These are phyloP conservation scores for Sambucus nigra DNA, from an alignment of 129 eudicot species.

Conservation along the genomic window DNA sequence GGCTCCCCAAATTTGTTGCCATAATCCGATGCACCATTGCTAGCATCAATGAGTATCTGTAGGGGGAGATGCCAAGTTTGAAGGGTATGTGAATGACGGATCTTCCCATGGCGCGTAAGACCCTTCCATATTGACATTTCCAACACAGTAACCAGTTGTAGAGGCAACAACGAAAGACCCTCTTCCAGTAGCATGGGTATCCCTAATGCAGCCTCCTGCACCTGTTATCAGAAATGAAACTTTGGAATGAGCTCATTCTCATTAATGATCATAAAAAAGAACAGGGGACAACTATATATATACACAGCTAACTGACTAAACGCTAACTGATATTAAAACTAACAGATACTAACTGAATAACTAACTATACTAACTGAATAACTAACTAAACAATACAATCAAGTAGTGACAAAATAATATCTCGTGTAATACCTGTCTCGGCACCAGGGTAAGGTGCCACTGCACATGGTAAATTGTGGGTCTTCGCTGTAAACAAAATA, in stretches of 20 bases:
- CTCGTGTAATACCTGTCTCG: no score
- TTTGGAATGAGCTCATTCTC: no score
- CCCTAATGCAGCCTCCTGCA: slow-evolving; percentile 89
- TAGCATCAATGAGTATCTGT: slow-evolving; percentile 78
- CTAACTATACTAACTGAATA: no score
- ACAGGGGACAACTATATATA: no score
- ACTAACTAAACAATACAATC: no score
- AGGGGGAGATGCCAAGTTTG: slow-evolving; percentile 67
- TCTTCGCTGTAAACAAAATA: slow-evolving; percentile 85
- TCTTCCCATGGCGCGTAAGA: slow-evolving; percentile 73
- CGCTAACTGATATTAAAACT: no score
- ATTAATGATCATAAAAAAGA: no score
- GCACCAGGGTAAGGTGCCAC: slow-evolving; percentile 99
- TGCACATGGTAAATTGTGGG: slow-evolving; percentile 96
- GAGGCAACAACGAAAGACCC: slow-evolving; percentile 89
- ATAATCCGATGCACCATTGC: slow-evolving; percentile 94
- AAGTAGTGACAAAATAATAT: no score
- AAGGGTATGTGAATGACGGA: slow-evolving; percentile 40
- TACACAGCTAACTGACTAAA: no score
- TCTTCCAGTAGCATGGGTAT: slow-evolving; percentile 88
- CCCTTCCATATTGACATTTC: slow-evolving; percentile 45
- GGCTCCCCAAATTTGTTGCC: slow-evolving; percentile 74
- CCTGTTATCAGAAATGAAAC: no score
- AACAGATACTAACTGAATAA: no score
- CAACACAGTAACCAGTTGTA: slow-evolving; percentile 61